Conservation (phyloP, 805 yeast species). For the Wickerhamiella australiensis region DNA sequence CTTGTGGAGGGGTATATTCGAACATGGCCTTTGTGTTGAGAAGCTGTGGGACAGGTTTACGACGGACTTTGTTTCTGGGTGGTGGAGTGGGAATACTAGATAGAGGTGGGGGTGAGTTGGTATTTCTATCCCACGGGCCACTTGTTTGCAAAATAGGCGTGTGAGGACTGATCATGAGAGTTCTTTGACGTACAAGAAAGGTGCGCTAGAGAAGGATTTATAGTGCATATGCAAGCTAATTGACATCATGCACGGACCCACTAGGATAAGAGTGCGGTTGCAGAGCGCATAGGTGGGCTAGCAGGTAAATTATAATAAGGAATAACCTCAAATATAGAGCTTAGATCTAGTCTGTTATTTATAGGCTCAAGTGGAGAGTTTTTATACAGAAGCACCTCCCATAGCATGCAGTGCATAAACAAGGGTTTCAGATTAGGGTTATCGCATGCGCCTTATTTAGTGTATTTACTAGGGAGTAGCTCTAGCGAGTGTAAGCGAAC, state of each 20-base stretch:
- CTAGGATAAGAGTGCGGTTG: neutral
- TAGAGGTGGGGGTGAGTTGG: neutral
- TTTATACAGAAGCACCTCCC: too few species aligned
- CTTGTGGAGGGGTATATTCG: neutral
- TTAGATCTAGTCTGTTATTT: neutral
- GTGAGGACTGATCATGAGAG: neutral
- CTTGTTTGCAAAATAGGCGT: slow-evolving; percentile 6
- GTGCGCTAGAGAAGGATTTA: neutral
- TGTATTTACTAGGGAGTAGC: neutral
- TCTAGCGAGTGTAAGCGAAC: slow-evolving; percentile 2
- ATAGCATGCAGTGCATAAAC: neutral
- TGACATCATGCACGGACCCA: slow-evolving; percentile 6
- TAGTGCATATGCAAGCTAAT: slow-evolving; percentile 7
- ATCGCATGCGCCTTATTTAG: neutral
- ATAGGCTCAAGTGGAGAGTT: too few species aligned
- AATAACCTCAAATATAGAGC: neutral
- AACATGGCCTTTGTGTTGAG: neutral
- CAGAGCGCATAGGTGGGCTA: too few species aligned
- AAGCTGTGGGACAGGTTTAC: slow-evolving; percentile 4
- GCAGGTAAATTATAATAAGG: too few species aligned
- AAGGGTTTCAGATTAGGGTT: slow-evolving; percentile 1
- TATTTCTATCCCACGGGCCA: neutral
- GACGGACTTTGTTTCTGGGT: neutral
- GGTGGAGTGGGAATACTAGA: neutral
- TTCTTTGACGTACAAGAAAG: neutral